Evolutionary conservation across 164 flowering plant genomes (phyloP).

Genomic region (Umbilicus rupestris): DNA sequence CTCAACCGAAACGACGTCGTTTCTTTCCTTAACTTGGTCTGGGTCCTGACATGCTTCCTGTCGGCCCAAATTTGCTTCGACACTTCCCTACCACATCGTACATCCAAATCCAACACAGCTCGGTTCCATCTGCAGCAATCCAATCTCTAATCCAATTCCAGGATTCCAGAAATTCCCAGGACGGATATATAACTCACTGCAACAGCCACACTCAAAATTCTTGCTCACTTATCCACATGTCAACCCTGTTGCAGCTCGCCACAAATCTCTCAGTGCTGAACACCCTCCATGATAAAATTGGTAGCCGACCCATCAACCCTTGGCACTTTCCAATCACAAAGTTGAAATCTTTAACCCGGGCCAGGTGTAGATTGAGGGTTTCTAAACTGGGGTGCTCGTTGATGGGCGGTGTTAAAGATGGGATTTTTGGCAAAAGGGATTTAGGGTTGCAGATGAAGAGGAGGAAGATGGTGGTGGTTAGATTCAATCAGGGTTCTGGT

Average conservation of each 20-base stretch:
- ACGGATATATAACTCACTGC: neutral
- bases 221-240: constrained; percentile 12
- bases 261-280: constrained; percentile 14
- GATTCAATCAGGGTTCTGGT: constrained; percentile 47
- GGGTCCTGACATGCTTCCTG: neutral
- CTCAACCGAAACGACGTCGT: no score
- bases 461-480: constrained; percentile 44
- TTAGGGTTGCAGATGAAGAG: constrained; percentile 17
- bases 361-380: constrained; percentile 19
- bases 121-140: neutral
- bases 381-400: constrained; percentile 16
- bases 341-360: constrained; percentile 15
- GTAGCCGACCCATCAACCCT: constrained; percentile 18
- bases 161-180: neutral
- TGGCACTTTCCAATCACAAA: constrained; percentile 11
- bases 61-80: neutral
- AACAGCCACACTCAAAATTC: neutral
- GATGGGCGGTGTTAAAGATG: constrained; percentile 21
- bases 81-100: neutral
- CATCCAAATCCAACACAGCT: neutral
- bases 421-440: constrained; percentile 25
- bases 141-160: neutral
- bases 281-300: neutral
- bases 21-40: neutral
- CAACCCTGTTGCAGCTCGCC: constrained; percentile 17